Evolutionary conservation across 2,329 filamentous ascomycete species (phyloP), one percentile per base, ranked within the genome.

Genomic region (Coniella vitis): DNA sequence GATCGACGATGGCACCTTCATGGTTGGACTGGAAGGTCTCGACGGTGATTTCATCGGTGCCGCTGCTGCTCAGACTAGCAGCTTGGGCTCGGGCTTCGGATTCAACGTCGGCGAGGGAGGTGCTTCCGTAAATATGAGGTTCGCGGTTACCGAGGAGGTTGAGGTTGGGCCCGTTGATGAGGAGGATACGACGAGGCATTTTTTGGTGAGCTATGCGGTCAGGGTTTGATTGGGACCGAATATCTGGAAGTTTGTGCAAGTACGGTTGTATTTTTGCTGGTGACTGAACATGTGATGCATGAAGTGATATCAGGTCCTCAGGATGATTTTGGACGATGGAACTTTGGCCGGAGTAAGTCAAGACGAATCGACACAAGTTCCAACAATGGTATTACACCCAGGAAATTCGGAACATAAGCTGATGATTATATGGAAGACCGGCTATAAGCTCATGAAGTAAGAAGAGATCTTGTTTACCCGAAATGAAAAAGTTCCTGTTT

Each of bases 141-240:
- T 91, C 86, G 19, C 87, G 76, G 12, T 79, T 84, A 32, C 86
- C 86, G 25, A 90, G 76, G 43, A 90, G 81, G 68, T 90, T 90
- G 58, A 90, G 82, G 64, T 90, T 90, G 29, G 86, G 85, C n/a
- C 86, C 86, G 65, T 89, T 89, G 70, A 90, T 81, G 56, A 89
- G 73, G 57, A 89, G 81, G 61, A 89, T 81, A 47, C 60, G 63
- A 49, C 65, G 66, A 29, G 65, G 51, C 64, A 69, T 70, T 39
- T 21, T 58, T 54, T 19, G 16, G 29, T 9, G 21, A 7, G 22
- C n/a, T n/a, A n/a, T n/a, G 10, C 36, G 39, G 32, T 2, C 50
- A 14, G 21, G 32, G 41, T 34, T 47, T 19, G 17, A 13, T n/a
- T n/a, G n/a, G n/a, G n/a, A n/a, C n/a, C 10, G 25, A 29, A 29